phyloP scores from a whole-genome alignment of 805 yeast species.

The Candida ficus region DNA sequence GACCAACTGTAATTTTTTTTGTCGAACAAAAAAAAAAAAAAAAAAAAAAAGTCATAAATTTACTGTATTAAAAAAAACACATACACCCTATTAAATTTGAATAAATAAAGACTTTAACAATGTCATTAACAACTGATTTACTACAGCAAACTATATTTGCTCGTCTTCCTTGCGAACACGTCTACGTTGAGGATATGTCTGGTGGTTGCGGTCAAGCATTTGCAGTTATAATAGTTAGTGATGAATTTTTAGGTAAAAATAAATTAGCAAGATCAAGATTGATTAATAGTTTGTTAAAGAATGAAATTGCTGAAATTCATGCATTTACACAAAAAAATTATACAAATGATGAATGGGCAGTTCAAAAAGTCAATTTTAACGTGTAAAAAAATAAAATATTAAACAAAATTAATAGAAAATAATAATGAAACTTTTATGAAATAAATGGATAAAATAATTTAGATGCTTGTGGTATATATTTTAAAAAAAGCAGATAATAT shows the following conservation, averaged over 20 bases:
- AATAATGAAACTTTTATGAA: too few relatives aligned
- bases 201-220: conserved; percentile 97
- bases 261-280: conserved; percentile 81
- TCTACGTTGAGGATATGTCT: conserved; percentile 70
- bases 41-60: too few relatives aligned
- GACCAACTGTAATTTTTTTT: too few relatives aligned
- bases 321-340: conserved; percentile 93
- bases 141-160: conserved; percentile 6
- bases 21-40: too few relatives aligned
- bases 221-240: conserved; percentile 82
- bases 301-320: conserved; percentile 84
- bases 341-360: conserved; percentile 82
- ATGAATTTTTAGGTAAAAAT: conserved; percentile 72
- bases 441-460: too few relatives aligned
- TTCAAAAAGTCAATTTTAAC: conserved; percentile 22
- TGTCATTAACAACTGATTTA: conserved; percentile 7
- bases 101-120: too few relatives aligned
- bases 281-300: conserved; percentile 73
- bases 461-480: too few relatives aligned
- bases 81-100: too few relatives aligned
- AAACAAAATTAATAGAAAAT: too few relatives aligned
- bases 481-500: too few relatives aligned
- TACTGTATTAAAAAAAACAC: too few relatives aligned
- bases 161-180: conserved; percentile 29
- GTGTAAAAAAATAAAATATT: conserved; percentile 2